Evolutionary conservation across 2,329 filamentous ascomycete species (phyloP), one percentile per base, ranked within the genome.

Genomic region (Zasmidium cellare): DNA sequence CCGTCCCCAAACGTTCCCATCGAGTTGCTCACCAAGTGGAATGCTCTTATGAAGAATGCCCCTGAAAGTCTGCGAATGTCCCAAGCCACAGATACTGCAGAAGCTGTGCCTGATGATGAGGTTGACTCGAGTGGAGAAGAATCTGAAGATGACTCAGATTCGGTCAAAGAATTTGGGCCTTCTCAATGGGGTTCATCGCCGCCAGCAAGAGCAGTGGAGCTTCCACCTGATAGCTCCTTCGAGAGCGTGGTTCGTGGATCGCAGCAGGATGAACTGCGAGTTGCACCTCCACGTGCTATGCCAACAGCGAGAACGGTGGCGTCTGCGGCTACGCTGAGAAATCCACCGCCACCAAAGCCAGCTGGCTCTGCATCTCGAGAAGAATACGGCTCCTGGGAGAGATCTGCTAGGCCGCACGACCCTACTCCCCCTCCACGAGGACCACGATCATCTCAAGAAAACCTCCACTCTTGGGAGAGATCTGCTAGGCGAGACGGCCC

Each of bases 1-100:
- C 74, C 75, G 3, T 53, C 60, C 18, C 71, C 72, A 6, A 78
- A 78, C 57, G 67, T 79, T 16, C 77, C 77, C 3, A 67, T 74
- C 2, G 58, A 66, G 3, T 65, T 74, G 9, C 67, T 78, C 9
- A 58, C 56, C 5, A 53, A 55, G 6, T 72, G 69, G 69, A 66
- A 67, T 41, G 11, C 16, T 9, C 35, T 14, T 28, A 28, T 28
- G 25, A 28, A 11, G 25, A 28, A 28, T 28, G 25, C 25, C 11
- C 11, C 25, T 11, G 11, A 28, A 5, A 28, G 11, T 28, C 6
- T 28, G 11, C 25, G 11, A 11, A 28, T 11, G 25, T 28, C 25
- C 25, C 25, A 5, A 28, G 11, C 25, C n/a, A n/a, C n/a, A n/a
- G n/a, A n/a, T n/a, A n/a, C n/a, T n/a, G n/a, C n/a, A n/a, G n/a